Evolutionary conservation across 2,329 filamentous ascomycete species (phyloP), one percentile per base, ranked within the genome.

Genomic region (Fusarium sp.): DNA sequence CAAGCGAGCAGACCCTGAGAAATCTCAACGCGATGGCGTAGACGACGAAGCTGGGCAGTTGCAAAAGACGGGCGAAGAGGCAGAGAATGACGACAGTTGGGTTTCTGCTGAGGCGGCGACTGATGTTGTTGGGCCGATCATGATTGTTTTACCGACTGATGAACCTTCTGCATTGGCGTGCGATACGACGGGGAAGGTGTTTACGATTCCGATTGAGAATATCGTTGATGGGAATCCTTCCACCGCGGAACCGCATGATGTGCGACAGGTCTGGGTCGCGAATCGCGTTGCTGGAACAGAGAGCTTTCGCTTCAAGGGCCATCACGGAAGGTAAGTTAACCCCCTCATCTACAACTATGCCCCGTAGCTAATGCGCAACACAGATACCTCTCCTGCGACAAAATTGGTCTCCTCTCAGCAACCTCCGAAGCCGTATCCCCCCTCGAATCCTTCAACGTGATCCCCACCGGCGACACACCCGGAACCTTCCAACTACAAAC

Each of bases 231-330:
- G 86, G 31, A 92, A 97, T 79, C 89, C 93, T 7, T 81, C 87
- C n/a, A 97, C 91, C 10, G 94, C 95, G 14, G 96, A 99, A 83
- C 96, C 96, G 55, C 95, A 98, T 81, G 95, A 98, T 80, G 95
- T 98, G 67, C 87, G 95, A 68, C 95, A 98, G 84, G 96, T 99
- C 21, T 99, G 95, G 93, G 90, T 98, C 73, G 94, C 93, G 67
- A 97, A 93, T 76, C 89, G 88, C 73, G 91, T 98, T 18, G 89
- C 92, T 2, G 95, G 95, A 7, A 95, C 93, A 3, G 93, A 97
- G 72, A 87, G 88, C 38, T 92, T 94, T 75, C 92, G 93, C 64
- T 93, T 99, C 81, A 98, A 97, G 83, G 94, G 94, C 0, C 93
- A 95, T 76, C 93, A 98, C 82, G 95, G 94, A 70, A 92, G 89